phyloP scores from a whole-genome alignment of 106 monocot genomes.

The Cymbidium sinense region DNA sequence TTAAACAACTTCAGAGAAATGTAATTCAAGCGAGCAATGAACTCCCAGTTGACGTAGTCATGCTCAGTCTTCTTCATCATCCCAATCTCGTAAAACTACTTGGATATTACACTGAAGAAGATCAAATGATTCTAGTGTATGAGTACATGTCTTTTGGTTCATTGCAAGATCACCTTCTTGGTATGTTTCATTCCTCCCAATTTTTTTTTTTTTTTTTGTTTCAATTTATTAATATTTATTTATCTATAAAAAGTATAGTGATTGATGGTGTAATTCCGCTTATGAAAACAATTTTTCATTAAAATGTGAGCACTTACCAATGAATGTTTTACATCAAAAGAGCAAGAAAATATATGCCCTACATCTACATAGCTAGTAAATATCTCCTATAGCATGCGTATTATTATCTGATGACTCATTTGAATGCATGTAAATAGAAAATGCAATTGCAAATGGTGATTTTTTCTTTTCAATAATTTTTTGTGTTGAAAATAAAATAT shows the following conservation, averaged over 20 bases:
- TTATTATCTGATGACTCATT: no score
- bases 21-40: slow-evolving; percentile 16
- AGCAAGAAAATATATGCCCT: no score
- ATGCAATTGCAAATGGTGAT: no score
- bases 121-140: slow-evolving; percentile 20
- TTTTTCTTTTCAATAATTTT: no score
- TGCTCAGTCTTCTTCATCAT: slow-evolving; percentile 26
- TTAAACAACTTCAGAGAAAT: slow-evolving; percentile 21
- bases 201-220: not conserved
- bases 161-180: slow-evolving; percentile 23
- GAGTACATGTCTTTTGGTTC: slow-evolving; percentile 27
- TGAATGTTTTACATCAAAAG: no score
- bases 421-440: no score
- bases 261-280: not conserved
- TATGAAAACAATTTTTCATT: no score
- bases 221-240: not conserved
- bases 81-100: slow-evolving; percentile 23
- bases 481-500: no score
- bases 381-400: no score
- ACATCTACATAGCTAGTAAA: no score
- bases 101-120: slow-evolving; percentile 19
- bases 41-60: slow-evolving; percentile 21
- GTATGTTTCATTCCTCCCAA: slow-evolving; percentile 2
- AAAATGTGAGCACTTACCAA: no score
- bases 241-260: not conserved